Percentiles rank a stretch among this genome's conserved stretches.
phyloP scores from a whole-genome alignment of 805 yeast genomes.

The Yamadazyma takamatsuzukensis region DNA sequence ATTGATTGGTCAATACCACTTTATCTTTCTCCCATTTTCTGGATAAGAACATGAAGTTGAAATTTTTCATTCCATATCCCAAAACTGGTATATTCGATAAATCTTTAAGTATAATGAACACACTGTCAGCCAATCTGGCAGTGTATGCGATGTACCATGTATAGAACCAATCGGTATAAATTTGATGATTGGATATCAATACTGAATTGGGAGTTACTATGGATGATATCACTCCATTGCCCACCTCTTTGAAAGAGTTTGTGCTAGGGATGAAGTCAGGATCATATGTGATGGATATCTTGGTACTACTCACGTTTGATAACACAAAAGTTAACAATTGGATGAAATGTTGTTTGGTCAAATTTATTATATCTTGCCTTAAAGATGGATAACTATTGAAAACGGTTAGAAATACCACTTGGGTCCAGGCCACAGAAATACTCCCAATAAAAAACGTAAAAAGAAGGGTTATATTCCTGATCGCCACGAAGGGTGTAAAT shows the following conservation, averaged over 20 bases:
- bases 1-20: constrained; percentile 49
- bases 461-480: constrained; percentile 4
- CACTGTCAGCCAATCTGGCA: constrained; percentile 56
- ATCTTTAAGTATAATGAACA: constrained; percentile 75
- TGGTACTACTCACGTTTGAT: constrained; percentile 49
- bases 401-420: constrained; percentile 11
- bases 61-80: constrained; percentile 84
- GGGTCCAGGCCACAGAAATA: constrained; percentile 8
- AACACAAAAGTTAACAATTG: constrained; percentile 50
- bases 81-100: constrained; percentile 71
- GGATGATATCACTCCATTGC: constrained; percentile 19
- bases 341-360: constrained; percentile 59
- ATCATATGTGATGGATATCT: constrained; percentile 49
- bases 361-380: constrained; percentile 42
- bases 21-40: constrained; percentile 86
- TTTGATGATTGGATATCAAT: constrained; percentile 85
- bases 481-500: constrained; percentile 1
- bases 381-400: constrained; percentile 27
- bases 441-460: constrained; percentile 8
- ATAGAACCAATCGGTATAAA: constrained; percentile 90
- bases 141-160: constrained; percentile 84
- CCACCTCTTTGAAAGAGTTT: constrained; percentile 25
- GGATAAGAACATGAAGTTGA: constrained; percentile 71
- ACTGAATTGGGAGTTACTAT: constrained; percentile 51
- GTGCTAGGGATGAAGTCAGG: constrained; percentile 18